phyloP scores from a whole-genome alignment of 495 filamentous ascomycete species.

The Tuber indicum region DNA sequence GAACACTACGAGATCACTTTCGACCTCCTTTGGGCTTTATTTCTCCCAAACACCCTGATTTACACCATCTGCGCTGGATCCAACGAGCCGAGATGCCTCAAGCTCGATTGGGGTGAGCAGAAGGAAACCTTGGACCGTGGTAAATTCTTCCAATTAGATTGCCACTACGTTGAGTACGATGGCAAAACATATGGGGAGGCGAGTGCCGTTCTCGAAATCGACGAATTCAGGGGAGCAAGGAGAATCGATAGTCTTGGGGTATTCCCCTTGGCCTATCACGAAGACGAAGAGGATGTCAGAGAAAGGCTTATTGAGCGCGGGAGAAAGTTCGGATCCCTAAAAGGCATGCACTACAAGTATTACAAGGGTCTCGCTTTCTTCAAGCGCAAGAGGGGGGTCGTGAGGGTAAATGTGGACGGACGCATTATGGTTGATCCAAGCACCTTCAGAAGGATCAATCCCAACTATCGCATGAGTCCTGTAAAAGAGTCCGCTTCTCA shows the following conservation, averaged over 20 bases:
- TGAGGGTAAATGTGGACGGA: conserved; percentile 83
- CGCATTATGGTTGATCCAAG: conserved; percentile 88
- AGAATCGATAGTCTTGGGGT: conserved; percentile 74
- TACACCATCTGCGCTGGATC: conserved; percentile 48
- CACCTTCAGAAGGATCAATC: conserved; percentile 79
- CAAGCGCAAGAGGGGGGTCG: conserved; percentile 71
- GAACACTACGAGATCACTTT: conserved; percentile 47
- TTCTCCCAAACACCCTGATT: conserved; percentile 45
- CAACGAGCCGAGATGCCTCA: conserved; percentile 42
- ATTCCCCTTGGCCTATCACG: conserved; percentile 80
- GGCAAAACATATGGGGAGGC: conserved; percentile 36
- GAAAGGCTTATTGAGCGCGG: conserved; percentile 72
- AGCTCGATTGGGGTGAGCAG: conserved; percentile 43
- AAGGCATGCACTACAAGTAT: conserved; percentile 80
- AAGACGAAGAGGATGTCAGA: conserved; percentile 59
- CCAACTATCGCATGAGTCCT: conserved; percentile 73
- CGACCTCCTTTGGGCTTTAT: conserved; percentile 48
- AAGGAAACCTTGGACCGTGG: conserved; percentile 35
- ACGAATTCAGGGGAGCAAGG: conserved; percentile 72
- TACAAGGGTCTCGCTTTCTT: conserved; percentile 78
- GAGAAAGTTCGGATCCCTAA: conserved; percentile 71
- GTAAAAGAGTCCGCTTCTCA: conserved; percentile 31
- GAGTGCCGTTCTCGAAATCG: conserved; percentile 52
- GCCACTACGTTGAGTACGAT: conserved; percentile 52
- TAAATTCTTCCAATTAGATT: conserved; percentile 70